A percentile compares a stretch with the other conserved stretches of the same genome.
phyloP scores from a whole-genome alignment of 768 basidiomycete genomes.

The Suillus americanus region DNA sequence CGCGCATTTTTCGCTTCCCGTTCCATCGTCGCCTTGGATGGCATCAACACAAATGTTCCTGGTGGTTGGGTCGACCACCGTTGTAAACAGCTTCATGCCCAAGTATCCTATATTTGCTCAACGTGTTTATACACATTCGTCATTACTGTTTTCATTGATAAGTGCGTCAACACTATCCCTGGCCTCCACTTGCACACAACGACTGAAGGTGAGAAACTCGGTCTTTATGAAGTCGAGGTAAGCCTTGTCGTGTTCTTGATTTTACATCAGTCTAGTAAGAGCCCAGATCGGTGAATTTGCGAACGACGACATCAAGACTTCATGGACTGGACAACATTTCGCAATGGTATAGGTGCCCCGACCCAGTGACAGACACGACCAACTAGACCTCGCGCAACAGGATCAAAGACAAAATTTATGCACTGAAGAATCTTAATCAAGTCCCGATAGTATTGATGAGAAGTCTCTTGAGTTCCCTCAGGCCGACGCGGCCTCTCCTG shows the following conservation, averaged over 20 bases:
- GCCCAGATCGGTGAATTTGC: slow-evolving; percentile 67
- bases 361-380: slow-evolving; percentile 37
- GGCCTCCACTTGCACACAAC: slow-evolving; percentile 57
- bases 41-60: slow-evolving; percentile 47
- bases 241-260: slow-evolving; percentile 13
- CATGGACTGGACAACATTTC: slow-evolving; percentile 47
- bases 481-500: not conserved
- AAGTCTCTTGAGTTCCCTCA: not conserved
- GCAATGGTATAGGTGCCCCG: slow-evolving; percentile 16
- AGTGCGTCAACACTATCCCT: slow-evolving; percentile 54
- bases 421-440: slow-evolving; percentile 18
- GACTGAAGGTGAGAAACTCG: slow-evolving; percentile 56
- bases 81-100: slow-evolving; percentile 80
- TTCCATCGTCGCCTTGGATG: slow-evolving; percentile 66
- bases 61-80: slow-evolving; percentile 77
- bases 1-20: slow-evolving; percentile 63
- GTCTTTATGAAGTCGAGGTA: slow-evolving; percentile 75
- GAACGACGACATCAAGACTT: slow-evolving; percentile 67
- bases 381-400: slow-evolving; percentile 25
- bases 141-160: slow-evolving; percentile 60
- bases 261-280: not conserved
- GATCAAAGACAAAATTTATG: not conserved
- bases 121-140: slow-evolving; percentile 59
- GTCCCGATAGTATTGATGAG: not conserved
- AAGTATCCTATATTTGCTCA: slow-evolving; percentile 64